Percentiles rank a stretch among this genome's conserved stretches.
phyloP scores from a whole-genome alignment of 495 filamentous ascomycete species.

The Sporormia fimetaria region DNA sequence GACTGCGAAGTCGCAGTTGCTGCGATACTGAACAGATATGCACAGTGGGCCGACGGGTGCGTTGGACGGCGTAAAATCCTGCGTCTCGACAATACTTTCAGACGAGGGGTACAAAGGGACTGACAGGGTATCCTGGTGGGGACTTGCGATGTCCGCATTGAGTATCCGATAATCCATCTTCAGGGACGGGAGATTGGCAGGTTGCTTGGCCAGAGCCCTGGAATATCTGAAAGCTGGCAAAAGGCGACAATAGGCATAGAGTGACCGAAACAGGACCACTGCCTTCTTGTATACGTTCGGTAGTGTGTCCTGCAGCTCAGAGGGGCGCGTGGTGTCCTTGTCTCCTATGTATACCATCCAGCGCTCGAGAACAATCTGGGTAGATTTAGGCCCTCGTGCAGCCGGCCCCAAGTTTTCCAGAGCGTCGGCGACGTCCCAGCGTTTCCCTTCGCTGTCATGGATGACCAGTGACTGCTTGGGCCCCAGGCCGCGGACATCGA shows the following conservation, averaged over 20 bases:
- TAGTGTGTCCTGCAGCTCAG: constrained; percentile 58
- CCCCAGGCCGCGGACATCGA: constrained; percentile 70
- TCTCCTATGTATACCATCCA: constrained; percentile 76
- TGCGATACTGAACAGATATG: constrained; percentile 71
- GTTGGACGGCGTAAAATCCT: constrained; percentile 66
- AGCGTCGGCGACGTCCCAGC: constrained; percentile 84
- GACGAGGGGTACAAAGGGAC: constrained; percentile 58
- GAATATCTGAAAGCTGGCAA: constrained; percentile 72
- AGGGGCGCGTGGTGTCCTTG: constrained; percentile 38
- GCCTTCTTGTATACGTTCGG: constrained; percentile 92
- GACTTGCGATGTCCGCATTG: constrained; percentile 42
- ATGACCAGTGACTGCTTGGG: constrained; percentile 78
- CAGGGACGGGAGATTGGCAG: constrained; percentile 54
- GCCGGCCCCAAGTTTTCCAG: constrained; percentile 47
- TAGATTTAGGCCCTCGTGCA: constrained; percentile 38
- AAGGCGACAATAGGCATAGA: constrained; percentile 75
- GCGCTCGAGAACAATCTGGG: constrained; percentile 73
- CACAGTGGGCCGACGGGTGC: constrained; percentile 77
- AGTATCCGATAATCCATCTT: constrained; percentile 70
- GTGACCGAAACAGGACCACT: constrained; percentile 83
- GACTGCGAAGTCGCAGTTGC: constrained; percentile 77
- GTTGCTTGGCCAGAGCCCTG: constrained; percentile 48
- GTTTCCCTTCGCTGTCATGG: constrained; percentile 75
- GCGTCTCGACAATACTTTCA: constrained; percentile 58
- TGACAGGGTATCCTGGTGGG: constrained; percentile 49